Evolutionary conservation across 805 yeast species (phyloP), one percentile per base, ranked within the genome.

Genomic region (Brettanomyces nanus): DNA sequence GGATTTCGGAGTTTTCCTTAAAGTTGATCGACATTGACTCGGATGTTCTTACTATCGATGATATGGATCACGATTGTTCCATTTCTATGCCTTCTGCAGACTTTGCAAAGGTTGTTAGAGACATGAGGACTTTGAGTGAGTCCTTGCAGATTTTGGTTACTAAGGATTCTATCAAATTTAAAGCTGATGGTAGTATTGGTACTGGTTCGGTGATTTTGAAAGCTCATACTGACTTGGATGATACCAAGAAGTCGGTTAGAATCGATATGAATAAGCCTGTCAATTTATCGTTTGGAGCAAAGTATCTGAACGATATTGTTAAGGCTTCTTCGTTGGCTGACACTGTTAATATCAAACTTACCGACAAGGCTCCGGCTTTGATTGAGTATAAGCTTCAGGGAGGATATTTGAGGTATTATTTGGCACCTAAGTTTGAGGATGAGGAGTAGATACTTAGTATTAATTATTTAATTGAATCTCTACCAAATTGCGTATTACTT

Each of bases 341-440:
- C 32, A 69, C 80, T 31, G 89, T 90, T 43, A 83, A 92, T 29
- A 72, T 92, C 47, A 84, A 85, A 62, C 73, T 92, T 55, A 84
- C 95, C 15, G 90, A 83, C 54, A 86, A 84, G 58, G 80, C 92
- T 13, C 98, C 98, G 25, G 95, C 97, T 30, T 68, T 87, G 60
- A 86, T 92, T 56, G 97, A 90, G 66, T 92, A 81, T 67, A 82
- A 81, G 63, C 70, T 92, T 57, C 80, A 86, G 45, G 83, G 90
- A 61, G 98, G 98, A 38, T 85, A 85, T 64, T 70, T 92, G 61
- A 81, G 95, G 61, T 92, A 84, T 75, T 92, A 85, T 75, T 74
- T 92, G 61, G 98, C 98, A 51, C 98, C 98, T 43, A 90, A 92
- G 73, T 86, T 92, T 59, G 95, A 84, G 48, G 97, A 89, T 46